These are phyloP conservation scores for Sarocladium brachiariae DNA, from an alignment of 2,329 filamentous ascomycete species.

Conservation along the genomic window DNA sequence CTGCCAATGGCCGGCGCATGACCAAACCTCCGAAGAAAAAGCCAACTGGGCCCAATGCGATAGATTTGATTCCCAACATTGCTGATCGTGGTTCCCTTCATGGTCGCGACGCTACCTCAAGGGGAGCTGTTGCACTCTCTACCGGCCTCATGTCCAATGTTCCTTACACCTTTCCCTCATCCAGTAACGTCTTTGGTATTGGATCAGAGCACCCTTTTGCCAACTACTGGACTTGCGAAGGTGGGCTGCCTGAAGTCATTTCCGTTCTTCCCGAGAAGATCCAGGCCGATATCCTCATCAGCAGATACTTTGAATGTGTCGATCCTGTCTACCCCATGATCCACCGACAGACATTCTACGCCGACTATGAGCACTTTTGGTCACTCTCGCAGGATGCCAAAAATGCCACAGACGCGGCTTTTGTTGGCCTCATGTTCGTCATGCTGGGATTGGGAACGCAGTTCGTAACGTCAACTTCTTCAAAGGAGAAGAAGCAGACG, in stretches of 20 bases:
- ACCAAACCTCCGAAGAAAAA: conserved; percentile 52
- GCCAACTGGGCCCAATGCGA: conserved; percentile 24
- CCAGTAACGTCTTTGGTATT: conserved; percentile 75
- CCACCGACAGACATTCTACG: conserved; percentile 66
- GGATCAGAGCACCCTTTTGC: conserved; percentile 72
- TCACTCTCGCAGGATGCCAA: conserved; percentile 51
- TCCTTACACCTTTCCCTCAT: conserved; percentile 62
- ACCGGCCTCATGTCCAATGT: conserved; percentile 64
- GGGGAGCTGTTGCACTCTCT: conserved; percentile 47
- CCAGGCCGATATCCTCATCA: conserved; percentile 64
- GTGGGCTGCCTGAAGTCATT: conserved; percentile 68
- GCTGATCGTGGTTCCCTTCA: conserved; percentile 45
- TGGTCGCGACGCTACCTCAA: conserved; percentile 36
- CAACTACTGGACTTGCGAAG: conserved; percentile 79
- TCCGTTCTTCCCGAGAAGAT: conserved; percentile 68
- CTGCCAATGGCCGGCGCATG: conserved; percentile 47
- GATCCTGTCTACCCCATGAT: conserved; percentile 80
- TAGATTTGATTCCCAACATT: conserved; percentile 44
- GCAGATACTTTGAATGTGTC: conserved; percentile 61
- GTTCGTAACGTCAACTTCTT: conserved; percentile 56
- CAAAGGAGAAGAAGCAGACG: conserved; percentile 62
- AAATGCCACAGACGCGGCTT: conserved; percentile 55
- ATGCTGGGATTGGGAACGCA: conserved; percentile 75
- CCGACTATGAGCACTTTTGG: conserved; percentile 76
- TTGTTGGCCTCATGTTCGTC: conserved; percentile 67